Base-by-base conservation (phyloP, 768 basidiomycete species). In the Trametes coccinea region DNA sequence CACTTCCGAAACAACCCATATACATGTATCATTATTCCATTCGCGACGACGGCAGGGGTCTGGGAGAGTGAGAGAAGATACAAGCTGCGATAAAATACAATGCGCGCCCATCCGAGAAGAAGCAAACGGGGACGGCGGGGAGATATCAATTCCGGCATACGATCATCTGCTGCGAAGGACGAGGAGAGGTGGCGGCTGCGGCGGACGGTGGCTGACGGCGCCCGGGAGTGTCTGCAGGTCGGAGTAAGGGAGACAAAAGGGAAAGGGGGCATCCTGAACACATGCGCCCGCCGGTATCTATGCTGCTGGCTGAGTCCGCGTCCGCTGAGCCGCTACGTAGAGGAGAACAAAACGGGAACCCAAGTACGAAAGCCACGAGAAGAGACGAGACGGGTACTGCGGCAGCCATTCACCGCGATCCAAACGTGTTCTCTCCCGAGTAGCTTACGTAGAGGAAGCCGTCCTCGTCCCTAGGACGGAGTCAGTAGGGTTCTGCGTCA, bases 371-470 rank as follows among this genome's bases (percentile, higher is more conserved):
- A 53, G 61, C 46, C 53, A 37, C 33, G 34, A 17, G 31, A 40
- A 31, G 39, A 53, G 37, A 45, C 30, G 34, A 10, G 14, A 37
- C 34, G 34, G 11, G 11, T 22, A 11, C 34, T 37, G 34, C 34
- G 34, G 34, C 34, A 14, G 11, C 17, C 46, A 34, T 64, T 70
- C 66, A 70, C 62, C 66, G 68, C 49, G 66, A 69, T 5, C 95
- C 93, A 69, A 97, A 97, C 39, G 92, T 95, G 78, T 97, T 97
- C 90, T 97, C 95, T 61, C 95, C 95, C 41, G 95, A 97, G 80
- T 98, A 98, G 72, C 92, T 93, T 63, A 99, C 95, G 72, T 98
- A 99, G 44, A 99, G 82, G 85, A 99, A 99, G 64, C 95, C 94
- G 74, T 99, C 97, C 74, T 99, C 97, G 69, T 99, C 97, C 84